These are phyloP conservation scores for Penicillium crustosum DNA, from an alignment of 2,329 filamentous ascomycete species.

Conservation along the genomic window DNA sequence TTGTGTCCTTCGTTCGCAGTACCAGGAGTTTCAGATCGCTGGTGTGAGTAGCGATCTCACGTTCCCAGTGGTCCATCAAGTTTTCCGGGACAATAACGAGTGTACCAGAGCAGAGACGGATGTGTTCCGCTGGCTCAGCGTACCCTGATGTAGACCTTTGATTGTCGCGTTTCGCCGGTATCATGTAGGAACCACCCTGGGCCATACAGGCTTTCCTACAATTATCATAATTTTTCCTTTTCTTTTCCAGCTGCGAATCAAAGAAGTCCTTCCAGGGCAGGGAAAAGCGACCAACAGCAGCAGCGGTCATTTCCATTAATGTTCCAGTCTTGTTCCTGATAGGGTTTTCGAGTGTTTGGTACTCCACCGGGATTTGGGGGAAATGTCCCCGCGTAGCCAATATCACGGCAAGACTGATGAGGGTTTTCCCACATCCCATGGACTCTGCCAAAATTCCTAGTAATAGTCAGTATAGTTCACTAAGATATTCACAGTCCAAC, in stretches of 20 bases:
- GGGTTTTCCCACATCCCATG: constrained; percentile 72
- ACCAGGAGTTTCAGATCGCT: constrained; percentile 64
- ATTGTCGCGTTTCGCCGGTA: constrained; percentile 48
- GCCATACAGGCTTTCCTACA: constrained; percentile 59
- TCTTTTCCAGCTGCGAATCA: constrained; percentile 42
- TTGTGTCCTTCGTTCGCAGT: constrained; percentile 53
- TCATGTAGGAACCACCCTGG: constrained; percentile 61
- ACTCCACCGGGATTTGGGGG: constrained; percentile 63
- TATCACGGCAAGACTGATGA: constrained; percentile 78
- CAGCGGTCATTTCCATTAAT: constrained; percentile 73
- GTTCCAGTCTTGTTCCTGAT: constrained; percentile 56
- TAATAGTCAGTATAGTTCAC: not conserved
- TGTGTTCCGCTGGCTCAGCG: constrained; percentile 39
- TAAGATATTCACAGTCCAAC: not conserved
- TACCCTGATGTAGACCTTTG: constrained; percentile 43
- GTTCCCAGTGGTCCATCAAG: constrained; percentile 77
- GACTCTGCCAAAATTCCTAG: constrained; percentile 48
- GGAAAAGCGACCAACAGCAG: constrained; percentile 63
- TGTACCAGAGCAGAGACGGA: constrained; percentile 68
- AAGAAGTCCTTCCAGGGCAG: constrained; percentile 71
- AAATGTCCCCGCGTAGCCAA: constrained; percentile 71
- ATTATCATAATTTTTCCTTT: constrained; percentile 53
- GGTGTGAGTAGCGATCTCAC: constrained; percentile 78
- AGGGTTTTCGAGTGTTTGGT: constrained; percentile 47
- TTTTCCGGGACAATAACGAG: constrained; percentile 82